Evolutionary conservation across 495 filamentous ascomycete genomes (phyloP).

Genomic region (Apiosordaria backusii): DNA sequence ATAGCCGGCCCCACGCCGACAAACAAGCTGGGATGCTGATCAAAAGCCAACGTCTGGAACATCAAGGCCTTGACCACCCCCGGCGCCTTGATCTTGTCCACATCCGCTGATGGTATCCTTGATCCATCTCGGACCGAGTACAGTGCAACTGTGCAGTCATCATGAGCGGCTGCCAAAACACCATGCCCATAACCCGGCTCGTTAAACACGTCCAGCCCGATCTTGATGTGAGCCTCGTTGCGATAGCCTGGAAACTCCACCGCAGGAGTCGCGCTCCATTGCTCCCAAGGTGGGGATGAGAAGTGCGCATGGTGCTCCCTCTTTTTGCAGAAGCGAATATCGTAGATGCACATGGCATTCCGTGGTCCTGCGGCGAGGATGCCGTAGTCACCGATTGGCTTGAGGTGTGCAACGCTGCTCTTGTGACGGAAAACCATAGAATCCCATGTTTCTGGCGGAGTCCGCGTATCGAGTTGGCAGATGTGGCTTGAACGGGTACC

Average conservation of each 20-base stretch:
- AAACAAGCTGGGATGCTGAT: conserved; percentile 20
- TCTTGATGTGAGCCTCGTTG: conserved; percentile 33
- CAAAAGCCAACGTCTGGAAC: conserved; percentile 8
- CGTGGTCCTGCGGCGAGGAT: conserved; percentile 39
- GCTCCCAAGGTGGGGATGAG: too few species aligned
- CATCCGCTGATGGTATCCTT: conserved; percentile 18
- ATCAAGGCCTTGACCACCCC: conserved; percentile 14
- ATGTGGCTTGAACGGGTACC: conserved; percentile 38
- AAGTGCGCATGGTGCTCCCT: not conserved
- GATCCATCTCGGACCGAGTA: conserved; percentile 39
- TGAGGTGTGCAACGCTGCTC: conserved; percentile 34
- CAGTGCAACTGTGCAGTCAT: conserved; percentile 38
- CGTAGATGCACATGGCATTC: conserved; percentile 38
- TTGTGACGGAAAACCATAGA: conserved; percentile 23
- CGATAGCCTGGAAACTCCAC: conserved; percentile 36
- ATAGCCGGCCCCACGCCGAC: conserved; percentile 17
- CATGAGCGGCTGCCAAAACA: conserved; percentile 42
- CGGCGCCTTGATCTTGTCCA: conserved; percentile 13
- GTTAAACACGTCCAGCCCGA: conserved; percentile 37
- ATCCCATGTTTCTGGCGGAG: conserved; percentile 17
- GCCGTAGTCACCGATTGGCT: conserved; percentile 29
- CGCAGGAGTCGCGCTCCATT: conserved; percentile 24
- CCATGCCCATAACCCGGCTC: conserved; percentile 22
- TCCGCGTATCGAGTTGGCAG: conserved; percentile 33
- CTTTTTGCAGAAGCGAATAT: conserved; percentile 31